These are phyloP conservation scores for Hyphopichia fennica DNA, from an alignment of 1,139 yeast species.

Conservation along the genomic window DNA sequence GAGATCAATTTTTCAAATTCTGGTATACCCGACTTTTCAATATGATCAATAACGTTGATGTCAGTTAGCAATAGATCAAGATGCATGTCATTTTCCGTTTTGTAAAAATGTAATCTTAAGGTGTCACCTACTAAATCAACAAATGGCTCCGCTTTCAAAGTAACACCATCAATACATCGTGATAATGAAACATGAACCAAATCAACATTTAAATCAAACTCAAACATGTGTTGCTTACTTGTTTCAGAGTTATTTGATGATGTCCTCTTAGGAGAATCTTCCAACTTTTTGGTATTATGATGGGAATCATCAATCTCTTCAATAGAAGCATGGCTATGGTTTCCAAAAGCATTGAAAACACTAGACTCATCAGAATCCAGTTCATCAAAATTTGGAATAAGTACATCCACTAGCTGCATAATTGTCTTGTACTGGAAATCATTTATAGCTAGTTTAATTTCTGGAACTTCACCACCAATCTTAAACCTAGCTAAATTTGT, in stretches of 20 bases:
- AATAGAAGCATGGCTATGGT: constrained; percentile 16
- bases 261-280: constrained; percentile 1
- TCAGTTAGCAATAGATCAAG: constrained; percentile 66
- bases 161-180: constrained; percentile 63
- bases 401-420: constrained; percentile 71
- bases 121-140: constrained; percentile 73
- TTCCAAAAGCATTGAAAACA: constrained; percentile 37
- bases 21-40: constrained; percentile 60
- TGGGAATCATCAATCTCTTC: constrained; percentile 22
- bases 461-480: constrained; percentile 80
- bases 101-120: constrained; percentile 59
- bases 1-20: constrained; percentile 73
- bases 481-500: constrained; percentile 69
- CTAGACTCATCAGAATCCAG: constrained; percentile 31
- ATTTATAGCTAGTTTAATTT: constrained; percentile 67
- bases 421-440: constrained; percentile 89
- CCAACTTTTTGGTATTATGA: constrained; percentile 2
- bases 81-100: constrained; percentile 61
- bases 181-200: constrained; percentile 61
- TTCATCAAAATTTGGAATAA: constrained; percentile 61
- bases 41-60: constrained; percentile 70
- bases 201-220: constrained; percentile 68
- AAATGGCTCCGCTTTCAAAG: constrained; percentile 64
- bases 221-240: constrained; percentile 60
- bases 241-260: constrained; percentile 14